Evolutionary conservation across 345 rosid genomes (phyloP).

Genomic region (Gossypium rotundifolium): DNA sequence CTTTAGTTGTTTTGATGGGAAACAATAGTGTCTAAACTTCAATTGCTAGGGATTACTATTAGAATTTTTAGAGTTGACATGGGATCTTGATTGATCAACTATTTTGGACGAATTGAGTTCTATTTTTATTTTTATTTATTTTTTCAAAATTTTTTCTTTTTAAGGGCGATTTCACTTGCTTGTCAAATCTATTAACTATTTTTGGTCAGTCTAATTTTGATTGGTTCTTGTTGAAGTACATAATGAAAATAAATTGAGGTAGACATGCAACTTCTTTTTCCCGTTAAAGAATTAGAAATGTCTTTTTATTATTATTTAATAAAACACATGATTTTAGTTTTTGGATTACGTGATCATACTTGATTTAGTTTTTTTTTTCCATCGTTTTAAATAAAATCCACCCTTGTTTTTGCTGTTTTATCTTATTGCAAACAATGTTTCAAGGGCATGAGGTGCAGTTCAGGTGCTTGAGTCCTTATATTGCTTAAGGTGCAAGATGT

Average conservation of each 20-base stretch:
- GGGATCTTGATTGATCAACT: not conserved
- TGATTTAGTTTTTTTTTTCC: not conserved
- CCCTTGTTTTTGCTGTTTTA: not conserved
- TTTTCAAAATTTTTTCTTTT: no score
- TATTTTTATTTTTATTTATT: not conserved
- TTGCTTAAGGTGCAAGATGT: no score
- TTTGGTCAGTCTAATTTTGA: not conserved
- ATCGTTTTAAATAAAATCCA: not conserved
- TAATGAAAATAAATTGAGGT: not conserved
- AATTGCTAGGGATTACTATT: not conserved
- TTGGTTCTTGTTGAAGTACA: not conserved
- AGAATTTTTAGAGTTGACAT: not conserved
- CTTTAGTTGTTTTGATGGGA: not conserved
- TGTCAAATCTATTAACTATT: not conserved
- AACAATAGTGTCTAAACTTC: not conserved
- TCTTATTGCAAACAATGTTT: not conserved
- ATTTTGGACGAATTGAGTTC: not conserved
- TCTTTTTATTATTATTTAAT: not conserved
- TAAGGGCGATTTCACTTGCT: not conserved
- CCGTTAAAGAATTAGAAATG: not conserved
- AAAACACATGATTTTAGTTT: not conserved
- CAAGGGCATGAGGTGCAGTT: no score
- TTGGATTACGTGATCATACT: not conserved
- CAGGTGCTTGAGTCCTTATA: no score
- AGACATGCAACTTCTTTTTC: not conserved